These are phyloP conservation scores for Paraphaeosphaeria sporulosa DNA, from an alignment of 2,329 filamentous ascomycete species.

Conservation along the genomic window DNA sequence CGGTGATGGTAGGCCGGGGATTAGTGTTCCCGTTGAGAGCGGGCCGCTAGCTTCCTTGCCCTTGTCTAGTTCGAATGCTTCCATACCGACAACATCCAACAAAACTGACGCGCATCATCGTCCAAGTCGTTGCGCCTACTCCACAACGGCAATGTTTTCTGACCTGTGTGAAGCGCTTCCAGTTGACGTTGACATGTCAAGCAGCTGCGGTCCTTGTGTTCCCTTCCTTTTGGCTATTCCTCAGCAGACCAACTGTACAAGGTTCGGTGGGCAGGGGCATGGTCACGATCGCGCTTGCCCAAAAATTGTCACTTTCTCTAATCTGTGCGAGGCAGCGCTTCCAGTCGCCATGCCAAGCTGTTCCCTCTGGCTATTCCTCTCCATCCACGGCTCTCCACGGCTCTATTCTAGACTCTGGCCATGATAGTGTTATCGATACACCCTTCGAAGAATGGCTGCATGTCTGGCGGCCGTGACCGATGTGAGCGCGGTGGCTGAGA, in stretches of 20 bases:
- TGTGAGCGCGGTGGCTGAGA: slow-evolving; percentile 11
- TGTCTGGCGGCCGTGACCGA: slow-evolving; percentile 15
- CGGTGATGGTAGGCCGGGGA: neutral
- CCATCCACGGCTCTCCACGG: neutral
- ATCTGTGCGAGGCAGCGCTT: too few species aligned
- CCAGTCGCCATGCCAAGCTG: neutral
- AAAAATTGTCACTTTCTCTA: too few species aligned
- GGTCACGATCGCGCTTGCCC: too few species aligned
- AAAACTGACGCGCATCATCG: neutral
- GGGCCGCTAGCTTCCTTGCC: neutral
- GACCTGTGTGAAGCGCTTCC: too few species aligned
- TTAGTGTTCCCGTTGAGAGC: neutral
- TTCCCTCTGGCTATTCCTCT: neutral
- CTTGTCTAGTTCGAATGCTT: neutral
- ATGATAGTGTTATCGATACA: slow-evolving; percentile 29
- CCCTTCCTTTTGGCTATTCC: too few species aligned
- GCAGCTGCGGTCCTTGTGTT: too few species aligned
- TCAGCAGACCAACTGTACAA: too few species aligned
- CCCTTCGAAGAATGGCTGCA: slow-evolving; percentile 24
- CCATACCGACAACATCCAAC: neutral
- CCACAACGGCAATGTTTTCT: too few species aligned
- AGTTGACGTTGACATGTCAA: too few species aligned
- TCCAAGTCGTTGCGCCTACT: too few species aligned
- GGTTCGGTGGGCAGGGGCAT: too few species aligned
- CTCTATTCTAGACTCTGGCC: slow-evolving; percentile 5